Conservation (phyloP, 1,139 yeast genomes). For the Suhomyces chickasaworum region DNA sequence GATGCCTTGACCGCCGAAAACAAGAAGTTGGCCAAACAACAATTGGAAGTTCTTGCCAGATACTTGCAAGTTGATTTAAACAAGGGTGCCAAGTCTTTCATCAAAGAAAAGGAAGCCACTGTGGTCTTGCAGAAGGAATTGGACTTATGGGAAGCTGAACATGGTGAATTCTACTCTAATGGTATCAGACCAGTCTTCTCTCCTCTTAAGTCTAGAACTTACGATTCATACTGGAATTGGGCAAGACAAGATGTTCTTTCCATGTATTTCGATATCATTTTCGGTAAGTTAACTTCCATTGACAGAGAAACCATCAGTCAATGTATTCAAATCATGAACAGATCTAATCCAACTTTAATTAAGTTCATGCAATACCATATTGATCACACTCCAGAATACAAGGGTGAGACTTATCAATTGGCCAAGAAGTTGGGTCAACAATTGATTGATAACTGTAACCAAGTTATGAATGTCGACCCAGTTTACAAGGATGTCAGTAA, state of each 20-base stretch:
- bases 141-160: slow-evolving; percentile 91
- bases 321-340: slow-evolving; percentile 96
- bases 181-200: slow-evolving; percentile 93
- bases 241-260: slow-evolving; percentile 95
- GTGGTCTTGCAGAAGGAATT: slow-evolving; percentile 82
- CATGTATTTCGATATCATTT: slow-evolving; percentile 93
- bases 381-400: slow-evolving; percentile 85
- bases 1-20: slow-evolving; percentile 93
- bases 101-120: slow-evolving; percentile 87
- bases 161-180: slow-evolving; percentile 91
- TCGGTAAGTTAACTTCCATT: slow-evolving; percentile 85
- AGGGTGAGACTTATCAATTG: slow-evolving; percentile 86
- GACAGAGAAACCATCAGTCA: slow-evolving; percentile 96
- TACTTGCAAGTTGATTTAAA: slow-evolving; percentile 91
- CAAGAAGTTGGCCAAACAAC: slow-evolving; percentile 88
- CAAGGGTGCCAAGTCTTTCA: slow-evolving; percentile 82
- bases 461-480: slow-evolving; percentile 78
- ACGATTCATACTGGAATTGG: slow-evolving; percentile 99
- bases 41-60: slow-evolving; percentile 91
- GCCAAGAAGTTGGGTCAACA: slow-evolving; percentile 91
- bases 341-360: slow-evolving; percentile 90
- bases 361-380: slow-evolving; percentile 97
- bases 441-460: slow-evolving; percentile 92
- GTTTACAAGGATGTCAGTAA: slow-evolving; percentile 92
- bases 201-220: slow-evolving; percentile 88